These are phyloP conservation scores for Polytrichum formosum DNA, from an alignment of 225 moss, liverwort and hornwort genomes.

Conservation along the genomic window DNA sequence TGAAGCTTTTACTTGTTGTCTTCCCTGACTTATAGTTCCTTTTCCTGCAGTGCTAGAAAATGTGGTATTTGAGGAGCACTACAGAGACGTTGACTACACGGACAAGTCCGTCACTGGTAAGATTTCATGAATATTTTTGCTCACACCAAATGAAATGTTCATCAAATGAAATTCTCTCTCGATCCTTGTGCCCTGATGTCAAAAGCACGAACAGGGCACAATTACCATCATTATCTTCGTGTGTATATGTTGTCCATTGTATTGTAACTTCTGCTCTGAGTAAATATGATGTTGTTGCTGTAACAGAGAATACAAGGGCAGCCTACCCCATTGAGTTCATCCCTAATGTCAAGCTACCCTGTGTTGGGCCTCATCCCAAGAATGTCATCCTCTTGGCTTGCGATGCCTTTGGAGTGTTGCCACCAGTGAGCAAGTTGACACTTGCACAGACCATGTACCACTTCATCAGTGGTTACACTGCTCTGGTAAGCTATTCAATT, in stretches of 20 bases:
- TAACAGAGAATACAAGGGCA: constrained; percentile 92
- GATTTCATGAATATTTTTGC: neutral
- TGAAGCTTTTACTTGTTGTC: neutral
- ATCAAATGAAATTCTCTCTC: too few species aligned
- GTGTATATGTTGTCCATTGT: too few species aligned
- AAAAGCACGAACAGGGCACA: too few species aligned
- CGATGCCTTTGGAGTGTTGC: constrained; percentile 94
- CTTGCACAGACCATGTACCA: constrained; percentile 98
- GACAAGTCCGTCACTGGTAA: constrained; percentile 96
- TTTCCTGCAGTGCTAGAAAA: constrained; percentile 78
- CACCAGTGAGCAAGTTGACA: constrained; percentile 95
- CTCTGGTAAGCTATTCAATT: constrained; percentile 53
- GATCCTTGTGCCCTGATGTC: too few species aligned
- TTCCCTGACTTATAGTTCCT: neutral
- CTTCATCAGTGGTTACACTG: constrained; percentile 99
- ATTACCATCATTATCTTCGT: too few species aligned
- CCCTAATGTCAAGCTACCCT: constrained; percentile 90
- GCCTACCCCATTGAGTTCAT: constrained; percentile 98
- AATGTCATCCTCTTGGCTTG: constrained; percentile 93
- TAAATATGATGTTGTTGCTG: too few species aligned
- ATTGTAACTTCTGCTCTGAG: too few species aligned
- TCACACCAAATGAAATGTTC: too few species aligned
- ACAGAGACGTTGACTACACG: constrained; percentile 76
- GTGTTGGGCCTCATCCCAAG: constrained; percentile 95
- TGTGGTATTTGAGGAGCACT: constrained; percentile 93